phyloP scores from a whole-genome alignment of 495 filamentous ascomycete genomes.

The Thermothielavioides terrestris region DNA sequence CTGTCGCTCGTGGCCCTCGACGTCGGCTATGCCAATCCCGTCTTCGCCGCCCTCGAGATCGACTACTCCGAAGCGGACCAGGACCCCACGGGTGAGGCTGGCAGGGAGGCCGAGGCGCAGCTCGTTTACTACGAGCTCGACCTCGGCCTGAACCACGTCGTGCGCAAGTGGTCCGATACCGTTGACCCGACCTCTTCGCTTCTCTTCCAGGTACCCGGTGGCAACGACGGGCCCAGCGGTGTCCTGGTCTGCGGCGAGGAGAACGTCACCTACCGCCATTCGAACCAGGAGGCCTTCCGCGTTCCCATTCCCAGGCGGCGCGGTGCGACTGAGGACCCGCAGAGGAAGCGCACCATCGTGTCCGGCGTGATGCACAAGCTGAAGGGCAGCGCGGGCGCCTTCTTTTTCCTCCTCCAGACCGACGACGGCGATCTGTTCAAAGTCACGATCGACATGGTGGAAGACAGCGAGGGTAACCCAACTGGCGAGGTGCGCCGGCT shows the following conservation, averaged over 20 bases:
- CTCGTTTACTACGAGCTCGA: constrained; percentile 97
- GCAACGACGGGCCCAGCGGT: constrained; percentile 86
- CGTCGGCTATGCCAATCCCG: constrained; percentile 92
- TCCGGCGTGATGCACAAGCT: constrained; percentile 95
- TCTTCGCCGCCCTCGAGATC: constrained; percentile 89
- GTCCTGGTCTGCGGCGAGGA: constrained; percentile 93
- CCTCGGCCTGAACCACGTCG: constrained; percentile 87
- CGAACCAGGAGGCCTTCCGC: constrained; percentile 80
- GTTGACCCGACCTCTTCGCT: constrained; percentile 86
- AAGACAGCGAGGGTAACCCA: constrained; percentile 67
- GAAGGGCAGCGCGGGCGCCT: constrained; percentile 68
- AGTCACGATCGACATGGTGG: constrained; percentile 81
- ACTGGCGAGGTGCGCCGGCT: constrained; percentile 72
- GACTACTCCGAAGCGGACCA: constrained; percentile 89
- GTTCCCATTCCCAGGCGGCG: constrained; percentile 80
- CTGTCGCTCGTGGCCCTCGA: constrained; percentile 81
- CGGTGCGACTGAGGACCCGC: constrained; percentile 84
- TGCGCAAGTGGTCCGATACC: constrained; percentile 87
- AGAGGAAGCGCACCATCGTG: constrained; percentile 76
- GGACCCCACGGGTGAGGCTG: constrained; percentile 79
- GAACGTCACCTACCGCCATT: constrained; percentile 88
- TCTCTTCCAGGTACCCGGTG: constrained; percentile 92
- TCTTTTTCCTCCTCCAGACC: constrained; percentile 93
- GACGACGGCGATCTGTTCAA: constrained; percentile 98
- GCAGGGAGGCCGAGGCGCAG: constrained; percentile 72